These are phyloP conservation scores for Penicillium olsonii DNA, from an alignment of 2,329 filamentous ascomycete species.

Conservation along the genomic window DNA sequence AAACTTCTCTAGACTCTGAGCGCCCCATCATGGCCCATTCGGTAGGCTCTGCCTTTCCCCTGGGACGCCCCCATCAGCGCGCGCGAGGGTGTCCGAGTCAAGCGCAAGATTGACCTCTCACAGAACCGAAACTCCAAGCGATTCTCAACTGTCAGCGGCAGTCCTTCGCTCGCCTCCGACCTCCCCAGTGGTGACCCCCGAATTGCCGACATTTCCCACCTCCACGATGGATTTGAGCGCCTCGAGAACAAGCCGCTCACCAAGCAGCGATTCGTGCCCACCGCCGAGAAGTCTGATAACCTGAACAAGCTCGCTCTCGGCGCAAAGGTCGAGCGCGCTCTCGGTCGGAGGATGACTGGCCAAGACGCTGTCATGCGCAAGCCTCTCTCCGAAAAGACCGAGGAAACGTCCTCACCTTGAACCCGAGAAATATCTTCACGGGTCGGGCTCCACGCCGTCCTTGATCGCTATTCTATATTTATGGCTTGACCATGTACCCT, in stretches of 20 bases:
- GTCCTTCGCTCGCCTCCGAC: slow-evolving; percentile 46
- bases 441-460: background rate
- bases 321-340: slow-evolving; percentile 85
- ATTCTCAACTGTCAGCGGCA: slow-evolving; percentile 55
- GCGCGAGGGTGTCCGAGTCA: background rate
- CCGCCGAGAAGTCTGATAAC: slow-evolving; percentile 76
- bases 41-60: slow-evolving; percentile 37
- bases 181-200: slow-evolving; percentile 51
- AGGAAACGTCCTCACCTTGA: slow-evolving; percentile 21
- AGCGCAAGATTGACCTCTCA: slow-evolving; percentile 12
- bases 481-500: slow-evolving; percentile 8
- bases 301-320: slow-evolving; percentile 84
- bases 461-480: slow-evolving; percentile 12
- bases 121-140: slow-evolving; percentile 54
- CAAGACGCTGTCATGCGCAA: slow-evolving; percentile 84
- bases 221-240: slow-evolving; percentile 77
- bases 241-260: slow-evolving; percentile 86
- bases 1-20: slow-evolving; percentile 54
- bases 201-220: slow-evolving; percentile 68
- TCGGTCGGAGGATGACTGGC: slow-evolving; percentile 80
- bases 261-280: slow-evolving; percentile 78
- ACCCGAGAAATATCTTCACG: background rate
- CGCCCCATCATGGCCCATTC: slow-evolving; percentile 58
- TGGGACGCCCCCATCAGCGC: background rate
- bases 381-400: slow-evolving; percentile 46